Conservation (phyloP, 2,329 filamentous ascomycete species). For the Coleophoma crateriformis region DNA sequence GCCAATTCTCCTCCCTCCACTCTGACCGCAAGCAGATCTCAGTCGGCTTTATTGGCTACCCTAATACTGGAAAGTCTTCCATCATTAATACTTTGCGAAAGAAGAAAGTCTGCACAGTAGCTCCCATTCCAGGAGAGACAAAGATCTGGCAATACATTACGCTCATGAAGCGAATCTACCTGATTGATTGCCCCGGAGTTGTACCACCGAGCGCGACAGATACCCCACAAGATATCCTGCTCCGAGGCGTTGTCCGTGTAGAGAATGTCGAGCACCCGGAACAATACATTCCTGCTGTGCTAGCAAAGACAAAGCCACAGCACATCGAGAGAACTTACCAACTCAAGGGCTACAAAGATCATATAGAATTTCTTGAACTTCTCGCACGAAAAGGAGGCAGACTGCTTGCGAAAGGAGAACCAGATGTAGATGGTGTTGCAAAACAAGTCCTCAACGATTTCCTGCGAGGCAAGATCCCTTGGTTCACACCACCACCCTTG, state of each 20-base stretch:
- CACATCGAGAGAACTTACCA: conserved; percentile 94
- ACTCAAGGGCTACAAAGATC: conserved; percentile 69
- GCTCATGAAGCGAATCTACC: conserved; percentile 86
- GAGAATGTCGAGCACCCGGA: conserved; percentile 96
- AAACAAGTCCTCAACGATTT: conserved; percentile 98
- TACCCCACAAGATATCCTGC: conserved; percentile 78
- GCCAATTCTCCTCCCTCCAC: conserved; percentile 89
- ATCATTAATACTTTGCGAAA: conserved; percentile 95
- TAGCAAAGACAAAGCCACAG: conserved; percentile 74
- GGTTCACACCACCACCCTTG: conserved; percentile 81
- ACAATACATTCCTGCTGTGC: conserved; percentile 84
- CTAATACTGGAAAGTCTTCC: conserved; percentile 92
- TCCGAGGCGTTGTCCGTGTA: conserved; percentile 86
- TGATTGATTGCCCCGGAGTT: conserved; percentile 96
- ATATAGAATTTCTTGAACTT: conserved; percentile 79
- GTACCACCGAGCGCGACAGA: conserved; percentile 85
- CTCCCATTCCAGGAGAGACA: conserved; percentile 92
- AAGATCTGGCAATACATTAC: conserved; percentile 99
- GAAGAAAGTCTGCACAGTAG: conserved; percentile 90
- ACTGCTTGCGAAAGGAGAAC: conserved; percentile 86
- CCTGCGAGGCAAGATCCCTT: conserved; percentile 88
- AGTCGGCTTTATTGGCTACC: conserved; percentile 71
- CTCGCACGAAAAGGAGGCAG: conserved; percentile 83
- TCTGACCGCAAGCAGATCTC: conserved; percentile 90
- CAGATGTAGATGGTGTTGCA: conserved; percentile 89